Percentiles rank a stretch among this genome's conserved stretches.
Conservation (phyloP, 2,329 filamentous ascomycete genomes). For the Sclerotinia nivalis region DNA sequence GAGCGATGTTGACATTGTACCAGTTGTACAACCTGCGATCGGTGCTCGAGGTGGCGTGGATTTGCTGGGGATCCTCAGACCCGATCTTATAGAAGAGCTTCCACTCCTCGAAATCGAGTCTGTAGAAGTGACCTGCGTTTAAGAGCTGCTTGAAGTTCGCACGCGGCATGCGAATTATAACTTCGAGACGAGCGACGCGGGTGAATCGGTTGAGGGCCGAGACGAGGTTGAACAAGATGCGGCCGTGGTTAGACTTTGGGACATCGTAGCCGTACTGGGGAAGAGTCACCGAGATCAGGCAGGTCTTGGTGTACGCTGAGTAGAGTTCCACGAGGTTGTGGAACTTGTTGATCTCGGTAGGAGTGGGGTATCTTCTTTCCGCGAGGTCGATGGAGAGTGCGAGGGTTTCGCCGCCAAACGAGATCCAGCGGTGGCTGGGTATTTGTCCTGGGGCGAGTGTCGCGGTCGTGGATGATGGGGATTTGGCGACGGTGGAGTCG, state of each 20-base stretch:
- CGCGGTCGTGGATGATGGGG: neutral
- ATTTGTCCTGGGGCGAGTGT: neutral
- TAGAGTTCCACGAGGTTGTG: neutral
- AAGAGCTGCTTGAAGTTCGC: neutral
- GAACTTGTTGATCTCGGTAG: neutral
- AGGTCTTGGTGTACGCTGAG: constrained; percentile 3
- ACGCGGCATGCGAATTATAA: neutral
- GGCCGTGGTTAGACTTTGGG: neutral
- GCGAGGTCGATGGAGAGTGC: neutral
- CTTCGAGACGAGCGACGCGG: neutral
- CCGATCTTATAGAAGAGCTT: neutral
- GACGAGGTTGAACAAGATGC: neutral
- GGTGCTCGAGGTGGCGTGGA: neutral
- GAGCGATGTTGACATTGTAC: neutral
- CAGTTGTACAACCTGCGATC: neutral
- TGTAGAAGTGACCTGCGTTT: constrained; percentile 1
- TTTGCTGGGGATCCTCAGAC: neutral
- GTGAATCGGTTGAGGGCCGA: neutral
- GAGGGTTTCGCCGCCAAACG: neutral
- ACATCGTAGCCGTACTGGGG: neutral
- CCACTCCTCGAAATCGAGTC: neutral
- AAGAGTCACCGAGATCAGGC: neutral
- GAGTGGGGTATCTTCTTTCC: neutral
- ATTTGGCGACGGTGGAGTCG: no score
- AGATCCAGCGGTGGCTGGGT: neutral